phyloP scores from a whole-genome alignment of 2,329 filamentous ascomycete species.

The Neonectria punicea region DNA sequence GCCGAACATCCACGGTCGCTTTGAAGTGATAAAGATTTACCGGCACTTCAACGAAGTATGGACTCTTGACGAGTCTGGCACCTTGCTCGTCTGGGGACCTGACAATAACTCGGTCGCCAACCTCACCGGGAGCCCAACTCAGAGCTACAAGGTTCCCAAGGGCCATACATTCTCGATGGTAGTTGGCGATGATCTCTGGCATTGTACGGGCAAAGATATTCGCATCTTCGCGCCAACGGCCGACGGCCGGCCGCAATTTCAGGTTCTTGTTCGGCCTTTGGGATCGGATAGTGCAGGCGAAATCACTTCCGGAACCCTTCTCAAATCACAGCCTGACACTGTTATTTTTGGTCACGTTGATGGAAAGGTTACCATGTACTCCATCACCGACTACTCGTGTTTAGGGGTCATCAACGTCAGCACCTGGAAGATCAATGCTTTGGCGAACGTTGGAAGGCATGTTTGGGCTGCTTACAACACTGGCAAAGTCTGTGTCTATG shows the following conservation, averaged over 20 bases:
- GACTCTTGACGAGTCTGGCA: slow-evolving; percentile 91
- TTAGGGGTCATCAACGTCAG: slow-evolving; percentile 86
- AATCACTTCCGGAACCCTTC: slow-evolving; percentile 82
- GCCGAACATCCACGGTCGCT: slow-evolving; percentile 77
- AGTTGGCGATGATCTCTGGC: slow-evolving; percentile 86
- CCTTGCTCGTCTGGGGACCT: slow-evolving; percentile 86
- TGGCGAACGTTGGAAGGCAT: slow-evolving; percentile 82
- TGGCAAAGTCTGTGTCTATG: slow-evolving; percentile 93
- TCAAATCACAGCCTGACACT: slow-evolving; percentile 78
- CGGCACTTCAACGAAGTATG: slow-evolving; percentile 90
- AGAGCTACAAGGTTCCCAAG: slow-evolving; percentile 80
- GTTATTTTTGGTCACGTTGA: slow-evolving; percentile 93
- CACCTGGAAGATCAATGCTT: slow-evolving; percentile 92
- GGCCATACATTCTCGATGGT: slow-evolving; percentile 91
- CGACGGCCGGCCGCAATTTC: slow-evolving; percentile 76
- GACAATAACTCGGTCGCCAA: slow-evolving; percentile 78
- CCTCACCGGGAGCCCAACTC: slow-evolving; percentile 74
- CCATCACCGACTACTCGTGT: slow-evolving; percentile 78
- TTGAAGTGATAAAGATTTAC: slow-evolving; percentile 85
- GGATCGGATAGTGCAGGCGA: slow-evolving; percentile 81
- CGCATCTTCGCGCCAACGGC: slow-evolving; percentile 81
- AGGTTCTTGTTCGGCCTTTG: slow-evolving; percentile 78
- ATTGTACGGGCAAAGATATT: slow-evolving; percentile 87
- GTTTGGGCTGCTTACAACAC: slow-evolving; percentile 97
- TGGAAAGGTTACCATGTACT: slow-evolving; percentile 95